Percentiles rank a stretch among this genome's conserved stretches.
Evolutionary conservation across 768 basidiomycete species (phyloP).

Genomic region (Sutorius australiensis): DNA sequence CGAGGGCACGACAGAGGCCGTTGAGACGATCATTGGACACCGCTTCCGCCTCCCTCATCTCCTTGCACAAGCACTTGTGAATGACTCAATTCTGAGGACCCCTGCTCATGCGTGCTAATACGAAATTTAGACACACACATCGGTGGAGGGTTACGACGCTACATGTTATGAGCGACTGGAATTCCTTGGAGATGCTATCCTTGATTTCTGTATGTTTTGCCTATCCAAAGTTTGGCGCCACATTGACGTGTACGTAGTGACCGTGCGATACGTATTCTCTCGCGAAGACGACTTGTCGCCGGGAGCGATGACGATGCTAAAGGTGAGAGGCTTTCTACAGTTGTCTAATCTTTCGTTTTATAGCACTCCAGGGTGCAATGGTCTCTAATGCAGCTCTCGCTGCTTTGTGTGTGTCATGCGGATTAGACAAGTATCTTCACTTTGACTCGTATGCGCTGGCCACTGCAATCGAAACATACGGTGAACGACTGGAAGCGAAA

Average conservation of each 20-base stretch:
- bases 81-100: conserved; percentile 14
- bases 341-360: not conserved
- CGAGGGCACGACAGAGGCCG: conserved; percentile 46
- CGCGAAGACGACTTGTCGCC: conserved; percentile 63
- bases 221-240: not conserved
- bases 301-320: conserved; percentile 74
- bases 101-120: conserved; percentile 7
- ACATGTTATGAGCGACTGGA: conserved; percentile 73
- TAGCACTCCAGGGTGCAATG: conserved; percentile 65
- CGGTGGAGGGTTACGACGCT: conserved; percentile 51
- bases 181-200: conserved; percentile 82
- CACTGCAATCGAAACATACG: conserved; percentile 52
- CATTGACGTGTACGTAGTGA: conserved; percentile 45
- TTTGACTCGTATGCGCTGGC: conserved; percentile 53
- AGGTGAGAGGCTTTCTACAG: conserved; percentile 40
- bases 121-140: conserved; percentile 60
- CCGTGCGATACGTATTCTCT: conserved; percentile 65
- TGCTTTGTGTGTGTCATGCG: conserved; percentile 68
- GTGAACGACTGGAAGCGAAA: conserved; percentile 41
- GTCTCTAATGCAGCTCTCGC: conserved; percentile 78
- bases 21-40: conserved; percentile 64
- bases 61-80: conserved; percentile 69
- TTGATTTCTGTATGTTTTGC: conserved; percentile 67
- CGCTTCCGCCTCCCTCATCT: conserved; percentile 60
- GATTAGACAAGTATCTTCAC: conserved; percentile 59